Base-by-base conservation (phyloP, 2,329 filamentous ascomycete genomes). In the Cryphonectria parasitica region DNA sequence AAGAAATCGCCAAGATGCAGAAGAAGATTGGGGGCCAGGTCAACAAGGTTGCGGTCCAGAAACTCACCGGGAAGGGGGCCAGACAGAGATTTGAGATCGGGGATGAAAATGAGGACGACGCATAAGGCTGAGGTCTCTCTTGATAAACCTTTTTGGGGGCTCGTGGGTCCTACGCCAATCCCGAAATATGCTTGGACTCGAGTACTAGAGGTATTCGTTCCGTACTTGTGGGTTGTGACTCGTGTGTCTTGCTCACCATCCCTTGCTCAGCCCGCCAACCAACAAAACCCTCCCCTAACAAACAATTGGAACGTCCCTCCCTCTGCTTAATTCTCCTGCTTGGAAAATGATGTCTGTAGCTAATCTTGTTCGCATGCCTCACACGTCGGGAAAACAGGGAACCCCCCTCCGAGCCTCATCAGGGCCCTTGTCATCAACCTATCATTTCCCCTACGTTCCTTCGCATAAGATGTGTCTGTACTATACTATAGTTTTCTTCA, bases 1-100 rank as follows among this genome's bases (percentile, higher is more conserved):
- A 95, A 82, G 95, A 98, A 83, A 96, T 99, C 79, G 91, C 92
- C 80, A 95, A 94, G 84, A 97, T 99, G 92, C 93, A 97, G 83
- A 92, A 93, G 87, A 99, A 98, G 87, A 92, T 97, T 78, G 93
- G 93, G 73, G 90, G 91, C 72, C 95, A 98, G 83, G 89, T 92
- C 80, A 93, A 97, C 83, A 96, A 95, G 83, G 92, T 98, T 77
- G 92, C 93, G 76, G 85, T 97, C 78, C 94, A 97, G 83, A 91
- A 94, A 80, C 90, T 98, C 74, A 67, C 69, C 43, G 92, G 92
- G 77, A 88, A 88, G 78, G 92, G 92, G 76, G 58, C 70, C 71
- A 89, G 95, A 78, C 94, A 91, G 82, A 97, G 93, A 86, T 94
- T 98, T 84, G 95, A 91, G 83, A 91, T 97, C 83, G 92, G 85